Evolutionary conservation across 129 eudicot species (phyloP), one percentile per base, ranked within the genome.

Genomic region (Tagetes erecta): DNA sequence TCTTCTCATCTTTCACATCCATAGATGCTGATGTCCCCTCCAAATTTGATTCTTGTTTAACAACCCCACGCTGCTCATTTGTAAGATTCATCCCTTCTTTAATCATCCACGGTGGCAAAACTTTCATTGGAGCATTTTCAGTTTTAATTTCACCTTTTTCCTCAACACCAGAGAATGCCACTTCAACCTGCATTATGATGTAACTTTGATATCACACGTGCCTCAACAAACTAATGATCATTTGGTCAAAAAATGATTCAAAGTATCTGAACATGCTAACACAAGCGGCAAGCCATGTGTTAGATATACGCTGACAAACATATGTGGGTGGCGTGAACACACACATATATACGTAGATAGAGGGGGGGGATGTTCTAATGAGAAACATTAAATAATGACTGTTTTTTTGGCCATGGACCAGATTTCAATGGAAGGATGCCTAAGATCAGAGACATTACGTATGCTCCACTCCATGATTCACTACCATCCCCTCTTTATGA

Each of bases 71-170:
- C 65, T 91, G 93, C 83, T 93, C 97, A 38, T 86, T 81, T 41
- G 96, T 88, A n/a, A 90, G 88, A 69, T 88, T 85, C 97, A 88
- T 90, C 49, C 96, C 92, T 78, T 94, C 82, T 76, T 82, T 94
- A 46, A 90, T 88, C 98, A 94, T 86, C 98, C 97, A 94, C 27
- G 97, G 98, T 67, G 97, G 96, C 83, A 86, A 84, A 47, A 94
- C 87, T 83, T 90, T 94, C 81, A 65, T 76, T 5, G 93, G 89
- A 50, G 78, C 46, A 74, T 8, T 82, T 51, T 81, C 91, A 8
- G 86, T 39, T 78, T 82, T 89, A 8, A 83, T 58, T 55, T 78
- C 84, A 2, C 81, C 89, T 60, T 82, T 80, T 12, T 77, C 89
- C 50, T 84, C 93, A 37, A 78, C 76, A 53, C 93, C 97, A 66